A percentile compares a stretch with the other conserved stretches of the same genome.
phyloP scores from a whole-genome alignment of 805 yeast genomes.

The Myxozyma vanderwaltii region DNA sequence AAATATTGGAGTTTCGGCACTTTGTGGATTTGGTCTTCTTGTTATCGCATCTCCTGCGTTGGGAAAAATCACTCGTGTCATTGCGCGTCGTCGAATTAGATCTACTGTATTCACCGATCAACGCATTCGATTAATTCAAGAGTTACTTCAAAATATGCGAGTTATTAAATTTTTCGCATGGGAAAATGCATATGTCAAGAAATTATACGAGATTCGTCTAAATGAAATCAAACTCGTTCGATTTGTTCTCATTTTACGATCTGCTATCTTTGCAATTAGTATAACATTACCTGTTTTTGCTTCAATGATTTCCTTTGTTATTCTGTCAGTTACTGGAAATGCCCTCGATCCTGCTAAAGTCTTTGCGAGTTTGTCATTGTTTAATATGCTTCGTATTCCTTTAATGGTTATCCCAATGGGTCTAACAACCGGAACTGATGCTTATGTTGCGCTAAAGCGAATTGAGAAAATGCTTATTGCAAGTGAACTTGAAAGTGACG shows the following conservation, averaged over 20 bases:
- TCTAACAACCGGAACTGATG: slow-evolving; percentile 63
- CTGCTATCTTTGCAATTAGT: slow-evolving; percentile 63
- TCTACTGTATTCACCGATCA: slow-evolving; percentile 70
- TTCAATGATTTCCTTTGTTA: slow-evolving; percentile 62
- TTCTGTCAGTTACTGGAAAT: slow-evolving; percentile 50
- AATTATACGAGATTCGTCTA: slow-evolving; percentile 57
- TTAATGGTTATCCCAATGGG: slow-evolving; percentile 69
- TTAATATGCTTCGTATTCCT: slow-evolving; percentile 62
- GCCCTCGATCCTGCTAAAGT: slow-evolving; percentile 59
- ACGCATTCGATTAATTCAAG: slow-evolving; percentile 75
- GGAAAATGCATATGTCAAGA: slow-evolving; percentile 75
- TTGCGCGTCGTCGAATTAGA: slow-evolving; percentile 58
- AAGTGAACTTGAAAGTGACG: slow-evolving; percentile 44
- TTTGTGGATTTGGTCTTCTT: slow-evolving; percentile 66
- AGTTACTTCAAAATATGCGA: slow-evolving; percentile 74
- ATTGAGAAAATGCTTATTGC: slow-evolving; percentile 55
- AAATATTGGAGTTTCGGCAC: slow-evolving; percentile 70
- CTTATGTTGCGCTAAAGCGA: slow-evolving; percentile 58
- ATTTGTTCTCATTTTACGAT: slow-evolving; percentile 65
- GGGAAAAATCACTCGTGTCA: slow-evolving; percentile 51
- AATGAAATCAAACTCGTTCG: slow-evolving; percentile 65
- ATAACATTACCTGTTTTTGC: slow-evolving; percentile 68
- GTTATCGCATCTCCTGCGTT: slow-evolving; percentile 46
- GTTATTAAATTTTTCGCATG: slow-evolving; percentile 87
- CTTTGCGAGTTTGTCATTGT: slow-evolving; percentile 70